Conservation (phyloP, 2,329 filamentous ascomycete genomes). For the Ophiocordyceps camponoti-saundersi region DNA sequence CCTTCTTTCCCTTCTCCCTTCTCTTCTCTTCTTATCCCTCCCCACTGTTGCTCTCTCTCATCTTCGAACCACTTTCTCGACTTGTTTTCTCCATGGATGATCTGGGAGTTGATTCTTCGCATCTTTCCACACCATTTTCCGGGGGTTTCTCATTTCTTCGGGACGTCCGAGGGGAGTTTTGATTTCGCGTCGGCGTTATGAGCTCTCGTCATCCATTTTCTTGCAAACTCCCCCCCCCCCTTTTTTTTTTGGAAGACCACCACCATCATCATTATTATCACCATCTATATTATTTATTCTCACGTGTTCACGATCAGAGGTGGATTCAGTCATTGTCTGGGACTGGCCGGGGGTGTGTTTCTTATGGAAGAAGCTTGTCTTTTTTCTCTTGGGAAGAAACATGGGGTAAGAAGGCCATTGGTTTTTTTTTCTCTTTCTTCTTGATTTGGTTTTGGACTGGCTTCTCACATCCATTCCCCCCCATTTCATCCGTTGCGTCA, state of each 20-base stretch:
- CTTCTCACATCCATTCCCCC: neutral
- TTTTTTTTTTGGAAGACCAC: neutral
- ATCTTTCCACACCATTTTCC: no score
- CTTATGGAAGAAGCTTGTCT: neutral
- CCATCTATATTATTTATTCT: neutral
- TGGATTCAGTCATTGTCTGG: neutral
- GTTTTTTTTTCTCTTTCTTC: no score
- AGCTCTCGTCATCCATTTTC: neutral
- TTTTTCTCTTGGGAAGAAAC: neutral
- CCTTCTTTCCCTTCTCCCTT: neutral
- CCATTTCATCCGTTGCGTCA: no score
- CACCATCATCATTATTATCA: no score
- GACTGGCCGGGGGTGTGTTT: neutral
- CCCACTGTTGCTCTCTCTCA: no score
- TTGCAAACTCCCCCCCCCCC: no score
- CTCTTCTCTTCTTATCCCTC: neutral
- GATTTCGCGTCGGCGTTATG: neutral
- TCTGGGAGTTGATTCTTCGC: no score
- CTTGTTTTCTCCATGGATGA: no score
- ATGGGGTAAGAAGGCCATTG: neutral
- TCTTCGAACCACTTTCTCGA: no score
- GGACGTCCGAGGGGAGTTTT: neutral
- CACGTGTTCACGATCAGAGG: neutral
- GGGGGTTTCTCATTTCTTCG: neutral
- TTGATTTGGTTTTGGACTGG: neutral